Evolutionary conservation across 2,329 filamentous ascomycete genomes (phyloP).

Genomic region (Alternaria sp.): DNA sequence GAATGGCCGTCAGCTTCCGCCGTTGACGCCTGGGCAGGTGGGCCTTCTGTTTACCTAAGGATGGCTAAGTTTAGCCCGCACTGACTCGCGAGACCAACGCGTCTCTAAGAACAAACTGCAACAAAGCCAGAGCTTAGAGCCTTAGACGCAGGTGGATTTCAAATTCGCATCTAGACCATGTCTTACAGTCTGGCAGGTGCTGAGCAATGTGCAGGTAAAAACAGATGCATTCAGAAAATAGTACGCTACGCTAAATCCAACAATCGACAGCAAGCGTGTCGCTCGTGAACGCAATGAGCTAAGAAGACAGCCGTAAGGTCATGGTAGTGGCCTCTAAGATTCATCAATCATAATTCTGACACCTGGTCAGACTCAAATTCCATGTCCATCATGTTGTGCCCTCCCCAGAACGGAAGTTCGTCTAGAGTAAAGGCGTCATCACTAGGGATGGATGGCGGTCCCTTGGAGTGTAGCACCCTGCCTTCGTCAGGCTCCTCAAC

Average conservation of each 20-base stretch:
- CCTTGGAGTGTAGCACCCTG: slow-evolving; percentile 35
- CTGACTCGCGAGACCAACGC: neutral
- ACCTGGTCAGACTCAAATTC: slow-evolving; percentile 32
- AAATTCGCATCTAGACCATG: neutral
- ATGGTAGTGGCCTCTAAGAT: neutral
- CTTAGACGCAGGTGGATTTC: neutral
- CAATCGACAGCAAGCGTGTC: neutral
- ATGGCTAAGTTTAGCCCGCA: slow-evolving; percentile 11
- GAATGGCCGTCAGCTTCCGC: slow-evolving; percentile 5
- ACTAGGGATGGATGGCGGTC: slow-evolving; percentile 46
- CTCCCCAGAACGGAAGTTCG: slow-evolving; percentile 47
- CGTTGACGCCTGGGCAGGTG: slow-evolving; percentile 1
- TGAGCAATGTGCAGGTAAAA: slow-evolving; percentile 8
- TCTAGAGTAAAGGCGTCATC: slow-evolving; percentile 48
- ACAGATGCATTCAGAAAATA: slow-evolving; percentile 2
- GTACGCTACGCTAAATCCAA: slow-evolving; percentile 4
- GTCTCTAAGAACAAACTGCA: neutral
- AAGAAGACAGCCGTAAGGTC: neutral
- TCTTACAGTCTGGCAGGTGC: neutral
- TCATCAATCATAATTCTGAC: neutral
- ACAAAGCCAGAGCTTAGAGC: neutral
- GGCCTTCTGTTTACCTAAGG: slow-evolving; percentile 20
- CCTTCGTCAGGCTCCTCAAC: slow-evolving; percentile 47
- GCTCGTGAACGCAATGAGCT: slow-evolving; percentile 3
- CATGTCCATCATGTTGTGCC: slow-evolving; percentile 35